Conservation (phyloP, 257 asterid species). For the Mitragyna speciosa region DNA sequence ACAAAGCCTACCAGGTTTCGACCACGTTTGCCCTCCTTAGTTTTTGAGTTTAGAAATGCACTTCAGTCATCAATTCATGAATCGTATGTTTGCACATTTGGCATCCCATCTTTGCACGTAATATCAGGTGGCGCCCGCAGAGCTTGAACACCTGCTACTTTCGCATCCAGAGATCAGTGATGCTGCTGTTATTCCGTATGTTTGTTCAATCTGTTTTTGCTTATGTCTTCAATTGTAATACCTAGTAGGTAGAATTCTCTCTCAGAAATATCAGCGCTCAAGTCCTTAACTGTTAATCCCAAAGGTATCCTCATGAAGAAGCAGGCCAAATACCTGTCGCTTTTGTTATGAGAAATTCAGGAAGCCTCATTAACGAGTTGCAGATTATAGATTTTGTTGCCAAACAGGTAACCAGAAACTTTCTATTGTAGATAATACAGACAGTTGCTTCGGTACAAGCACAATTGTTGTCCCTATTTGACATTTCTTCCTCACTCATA, state of each 20-base stretch:
- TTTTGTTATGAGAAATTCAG: slow-evolving; percentile 45
- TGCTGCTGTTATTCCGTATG: slow-evolving; percentile 62
- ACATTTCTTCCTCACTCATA: neutral
- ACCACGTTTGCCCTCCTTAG: neutral
- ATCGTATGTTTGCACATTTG: too few species aligned
- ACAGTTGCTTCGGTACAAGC: neutral
- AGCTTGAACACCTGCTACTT: slow-evolving; percentile 53
- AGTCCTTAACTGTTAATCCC: neutral
- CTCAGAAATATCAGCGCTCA: neutral
- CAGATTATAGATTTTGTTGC: slow-evolving; percentile 51
- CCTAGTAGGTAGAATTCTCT: neutral
- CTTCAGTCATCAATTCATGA: neutral
- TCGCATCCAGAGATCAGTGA: slow-evolving; percentile 54
- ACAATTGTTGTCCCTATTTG: neutral
- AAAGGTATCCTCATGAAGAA: slow-evolving; percentile 59
- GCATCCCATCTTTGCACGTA: neutral
- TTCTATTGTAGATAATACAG: neutral
- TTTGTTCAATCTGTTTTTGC: slow-evolving; percentile 7
- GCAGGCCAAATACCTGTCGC: slow-evolving; percentile 62
- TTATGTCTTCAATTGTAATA: neutral
- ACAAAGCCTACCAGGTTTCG: slow-evolving; percentile 60
- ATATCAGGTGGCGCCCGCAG: slow-evolving; percentile 58
- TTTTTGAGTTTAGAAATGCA: neutral
- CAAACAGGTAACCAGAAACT: slow-evolving; percentile 32
- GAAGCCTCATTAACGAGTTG: slow-evolving; percentile 30